Conservation (phyloP, 2,329 filamentous ascomycete genomes). For the Nemania serpens region DNA sequence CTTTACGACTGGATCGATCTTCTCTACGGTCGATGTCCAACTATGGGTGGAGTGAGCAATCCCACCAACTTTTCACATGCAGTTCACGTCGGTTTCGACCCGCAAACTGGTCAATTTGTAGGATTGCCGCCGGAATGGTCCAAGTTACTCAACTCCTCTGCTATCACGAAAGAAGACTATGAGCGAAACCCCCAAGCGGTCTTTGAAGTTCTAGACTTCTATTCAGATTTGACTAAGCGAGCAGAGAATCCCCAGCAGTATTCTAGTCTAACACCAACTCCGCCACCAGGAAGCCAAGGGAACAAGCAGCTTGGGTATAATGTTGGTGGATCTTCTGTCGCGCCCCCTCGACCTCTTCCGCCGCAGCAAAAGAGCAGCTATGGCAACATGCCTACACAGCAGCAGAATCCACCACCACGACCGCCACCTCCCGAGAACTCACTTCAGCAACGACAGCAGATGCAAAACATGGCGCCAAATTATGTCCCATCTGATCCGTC, state of each 20-base stretch:
- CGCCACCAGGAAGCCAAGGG: constrained; percentile 59
- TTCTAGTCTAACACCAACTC: constrained; percentile 69
- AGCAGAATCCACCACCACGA: constrained; percentile 49
- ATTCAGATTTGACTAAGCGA: constrained; percentile 80
- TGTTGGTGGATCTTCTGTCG: constrained; percentile 59
- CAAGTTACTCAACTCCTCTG: constrained; percentile 91
- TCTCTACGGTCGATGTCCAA: constrained; percentile 94
- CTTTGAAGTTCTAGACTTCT: constrained; percentile 82
- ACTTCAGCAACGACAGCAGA: constrained; percentile 60
- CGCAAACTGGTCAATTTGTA: constrained; percentile 91
- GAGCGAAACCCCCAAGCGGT: constrained; percentile 91
- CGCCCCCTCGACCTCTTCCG: constrained; percentile 70
- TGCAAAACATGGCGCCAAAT: constrained; percentile 60
- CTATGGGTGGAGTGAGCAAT: constrained; percentile 97
- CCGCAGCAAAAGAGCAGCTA: constrained; percentile 52
- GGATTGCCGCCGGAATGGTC: constrained; percentile 96
- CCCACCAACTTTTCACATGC: constrained; percentile 97
- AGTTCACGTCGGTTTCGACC: constrained; percentile 97
- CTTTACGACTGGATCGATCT: constrained; percentile 99
- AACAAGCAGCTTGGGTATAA: constrained; percentile 68
- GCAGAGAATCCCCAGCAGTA: constrained; percentile 73
- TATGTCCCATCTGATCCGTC: constrained; percentile 57
- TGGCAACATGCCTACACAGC: constrained; percentile 44
- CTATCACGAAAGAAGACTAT: constrained; percentile 98
- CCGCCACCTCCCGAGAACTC: constrained; percentile 50